These are phyloP conservation scores for Ogataea thermomethanolica DNA, from an alignment of 805 yeast genomes.

Conservation along the genomic window DNA sequence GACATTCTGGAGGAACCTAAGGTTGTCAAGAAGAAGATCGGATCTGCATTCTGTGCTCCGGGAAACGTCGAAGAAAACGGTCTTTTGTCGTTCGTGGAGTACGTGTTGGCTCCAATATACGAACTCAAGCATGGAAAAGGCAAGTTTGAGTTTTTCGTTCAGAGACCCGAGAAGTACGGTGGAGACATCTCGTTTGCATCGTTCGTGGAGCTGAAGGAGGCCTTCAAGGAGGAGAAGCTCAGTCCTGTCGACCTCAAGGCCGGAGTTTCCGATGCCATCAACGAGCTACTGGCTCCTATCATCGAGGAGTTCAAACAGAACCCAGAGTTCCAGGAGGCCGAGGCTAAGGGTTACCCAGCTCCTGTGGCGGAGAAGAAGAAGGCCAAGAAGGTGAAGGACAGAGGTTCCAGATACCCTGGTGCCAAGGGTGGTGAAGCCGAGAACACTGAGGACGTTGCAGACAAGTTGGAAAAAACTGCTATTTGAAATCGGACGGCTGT, in stretches of 20 bases:
- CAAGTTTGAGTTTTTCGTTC: conserved; percentile 63
- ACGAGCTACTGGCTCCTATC: conserved; percentile 77
- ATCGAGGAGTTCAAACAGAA: conserved; percentile 60
- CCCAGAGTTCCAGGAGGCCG: conserved; percentile 73
- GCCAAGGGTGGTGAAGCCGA: conserved; percentile 32
- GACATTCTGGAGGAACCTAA: conserved; percentile 90
- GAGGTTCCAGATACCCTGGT: conserved; percentile 91
- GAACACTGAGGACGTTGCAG: conserved; percentile 38
- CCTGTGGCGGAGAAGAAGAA: conserved; percentile 58
- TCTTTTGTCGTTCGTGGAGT: conserved; percentile 77
- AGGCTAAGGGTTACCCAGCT: conserved; percentile 79
- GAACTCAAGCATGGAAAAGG: conserved; percentile 63
- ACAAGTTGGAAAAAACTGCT: conserved; percentile 23
- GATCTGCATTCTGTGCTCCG: conserved; percentile 92
- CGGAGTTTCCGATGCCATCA: conserved; percentile 86
- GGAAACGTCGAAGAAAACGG: conserved; percentile 93
- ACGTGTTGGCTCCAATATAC: conserved; percentile 81
- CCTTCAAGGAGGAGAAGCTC: conserved; percentile 68
- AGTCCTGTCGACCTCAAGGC: conserved; percentile 92
- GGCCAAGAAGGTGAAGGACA: conserved; percentile 76
- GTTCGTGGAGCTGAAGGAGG: conserved; percentile 65
- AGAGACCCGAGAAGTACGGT: conserved; percentile 96
- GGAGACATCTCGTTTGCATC: conserved; percentile 78
- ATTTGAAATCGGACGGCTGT: conserved; percentile 1
- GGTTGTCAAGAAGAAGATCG: conserved; percentile 82